phyloP scores from a whole-genome alignment of 2,329 filamentous ascomycete species.

The Hymenoscyphus repandus region DNA sequence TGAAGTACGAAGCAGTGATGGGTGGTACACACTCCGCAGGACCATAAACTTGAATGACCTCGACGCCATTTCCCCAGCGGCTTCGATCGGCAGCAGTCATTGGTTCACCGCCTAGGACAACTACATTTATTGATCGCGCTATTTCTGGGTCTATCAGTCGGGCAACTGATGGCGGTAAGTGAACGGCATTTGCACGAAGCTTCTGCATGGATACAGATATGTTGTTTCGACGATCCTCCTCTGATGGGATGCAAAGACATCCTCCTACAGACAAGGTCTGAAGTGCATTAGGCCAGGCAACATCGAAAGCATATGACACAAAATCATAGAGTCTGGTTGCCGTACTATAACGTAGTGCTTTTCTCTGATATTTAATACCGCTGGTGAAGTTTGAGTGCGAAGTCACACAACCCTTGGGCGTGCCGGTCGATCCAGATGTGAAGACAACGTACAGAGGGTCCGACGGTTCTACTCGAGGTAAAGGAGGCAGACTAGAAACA shows the following conservation, averaged over 20 bases:
- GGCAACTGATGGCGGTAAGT: conserved; percentile 10
- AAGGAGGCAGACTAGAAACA: background rate
- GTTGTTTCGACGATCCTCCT: conserved; percentile 8
- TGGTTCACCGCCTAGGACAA: conserved; percentile 54
- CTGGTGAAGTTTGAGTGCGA: conserved; percentile 10
- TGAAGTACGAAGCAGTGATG: background rate
- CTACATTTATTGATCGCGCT: conserved; percentile 2
- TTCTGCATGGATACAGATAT: conserved; percentile 1
- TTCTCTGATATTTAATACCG: background rate
- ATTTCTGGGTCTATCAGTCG: conserved; percentile 11
- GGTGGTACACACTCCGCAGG: conserved; percentile 59
- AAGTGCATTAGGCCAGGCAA: conserved; percentile 6
- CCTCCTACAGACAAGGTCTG: conserved; percentile 11
- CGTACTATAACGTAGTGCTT: background rate
- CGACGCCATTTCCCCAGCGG: conserved; percentile 32
- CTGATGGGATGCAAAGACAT: conserved; percentile 13
- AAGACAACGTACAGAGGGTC: conserved; percentile 10
- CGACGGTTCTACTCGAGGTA: background rate
- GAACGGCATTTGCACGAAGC: conserved; percentile 2
- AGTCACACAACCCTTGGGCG: conserved; percentile 21
- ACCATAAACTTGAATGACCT: conserved; percentile 54
- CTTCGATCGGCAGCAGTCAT: background rate
- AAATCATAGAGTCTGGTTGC: conserved; percentile 5
- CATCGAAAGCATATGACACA: conserved; percentile 12
- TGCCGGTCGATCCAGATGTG: conserved; percentile 28